These are phyloP conservation scores for Candida coquimbonensis DNA, from an alignment of 805 yeast genomes.

Conservation along the genomic window DNA sequence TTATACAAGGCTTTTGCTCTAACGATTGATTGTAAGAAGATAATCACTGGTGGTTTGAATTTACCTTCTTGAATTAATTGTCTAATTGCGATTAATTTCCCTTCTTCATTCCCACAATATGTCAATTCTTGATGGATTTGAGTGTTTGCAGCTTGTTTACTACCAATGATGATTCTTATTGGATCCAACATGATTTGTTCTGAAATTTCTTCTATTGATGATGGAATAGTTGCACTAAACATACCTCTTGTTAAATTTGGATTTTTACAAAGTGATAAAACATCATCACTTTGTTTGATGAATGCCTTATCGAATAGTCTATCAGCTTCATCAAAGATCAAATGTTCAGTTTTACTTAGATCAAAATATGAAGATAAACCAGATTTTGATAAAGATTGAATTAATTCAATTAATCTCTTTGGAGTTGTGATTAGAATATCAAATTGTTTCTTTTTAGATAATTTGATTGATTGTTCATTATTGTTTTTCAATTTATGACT, in stretches of 20 bases:
- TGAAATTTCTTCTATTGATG: conserved; percentile 86
- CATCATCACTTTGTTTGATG: conserved; percentile 84
- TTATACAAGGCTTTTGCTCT: conserved; percentile 95
- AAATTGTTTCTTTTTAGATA: conserved; percentile 52
- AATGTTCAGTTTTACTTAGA: conserved; percentile 58
- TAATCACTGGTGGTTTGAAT: conserved; percentile 86
- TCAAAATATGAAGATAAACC: conserved; percentile 29
- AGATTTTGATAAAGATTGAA: conserved; percentile 42
- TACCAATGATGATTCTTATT: conserved; percentile 83
- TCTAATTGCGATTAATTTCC: conserved; percentile 87
- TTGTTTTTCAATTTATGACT: conserved; percentile 62
- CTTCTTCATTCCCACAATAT: conserved; percentile 90
- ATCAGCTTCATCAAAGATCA: conserved; percentile 95
- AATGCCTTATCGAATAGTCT: conserved; percentile 82
- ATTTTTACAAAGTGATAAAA: conserved; percentile 43
- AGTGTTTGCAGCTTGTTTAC: conserved; percentile 85
- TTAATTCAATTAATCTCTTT: conserved; percentile 72
- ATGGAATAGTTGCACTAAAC: conserved; percentile 93
- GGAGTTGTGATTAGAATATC: conserved; percentile 89
- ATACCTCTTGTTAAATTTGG: conserved; percentile 55
- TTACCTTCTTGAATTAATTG: conserved; percentile 81
- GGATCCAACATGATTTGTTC: conserved; percentile 69
- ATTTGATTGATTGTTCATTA: conserved; percentile 14
- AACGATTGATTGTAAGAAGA: conserved; percentile 83
- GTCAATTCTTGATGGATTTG: conserved; percentile 77